These are phyloP conservation scores for Triticum turgidum DNA, from an alignment of 176 grass and related monocot genomes.

Conservation along the genomic window DNA sequence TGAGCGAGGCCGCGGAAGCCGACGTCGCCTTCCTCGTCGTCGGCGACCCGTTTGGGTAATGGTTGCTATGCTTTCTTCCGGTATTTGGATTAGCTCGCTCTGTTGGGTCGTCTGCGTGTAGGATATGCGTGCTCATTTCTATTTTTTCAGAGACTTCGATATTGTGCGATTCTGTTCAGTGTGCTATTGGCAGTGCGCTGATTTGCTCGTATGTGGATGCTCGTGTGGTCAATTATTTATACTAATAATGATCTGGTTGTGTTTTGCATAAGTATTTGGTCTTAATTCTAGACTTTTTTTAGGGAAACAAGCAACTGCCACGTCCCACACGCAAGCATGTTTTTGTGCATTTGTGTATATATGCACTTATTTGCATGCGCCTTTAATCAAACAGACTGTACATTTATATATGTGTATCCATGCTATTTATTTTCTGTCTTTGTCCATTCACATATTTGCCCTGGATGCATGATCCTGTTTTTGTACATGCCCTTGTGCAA, in stretches of 20 bases:
- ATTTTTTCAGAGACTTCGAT: neutral
- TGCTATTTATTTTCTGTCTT: neutral
- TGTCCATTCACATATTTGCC: neutral
- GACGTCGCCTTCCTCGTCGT: slow-evolving; percentile 89
- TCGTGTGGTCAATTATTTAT: neutral
- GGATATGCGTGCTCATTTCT: neutral
- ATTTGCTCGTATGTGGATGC: neutral
- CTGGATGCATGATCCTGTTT: neutral
- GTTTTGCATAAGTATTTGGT: neutral
- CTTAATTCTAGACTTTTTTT: neutral
- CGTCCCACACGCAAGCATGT: neutral
- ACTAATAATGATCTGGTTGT: neutral
- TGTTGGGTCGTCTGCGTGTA: neutral
- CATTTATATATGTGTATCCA: neutral
- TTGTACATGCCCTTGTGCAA: neutral
- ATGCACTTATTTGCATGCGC: neutral
- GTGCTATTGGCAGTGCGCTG: neutral
- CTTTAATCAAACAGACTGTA: neutral
- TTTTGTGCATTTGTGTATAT: neutral
- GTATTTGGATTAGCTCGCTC: neutral
- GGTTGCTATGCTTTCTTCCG: neutral
- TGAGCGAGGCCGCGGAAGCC: slow-evolving; percentile 40
- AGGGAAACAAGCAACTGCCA: neutral
- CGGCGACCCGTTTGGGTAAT: slow-evolving; percentile 92
- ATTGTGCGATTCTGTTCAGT: neutral